Conservation (phyloP, 257 asterid genomes). For the Striga asiatica region DNA sequence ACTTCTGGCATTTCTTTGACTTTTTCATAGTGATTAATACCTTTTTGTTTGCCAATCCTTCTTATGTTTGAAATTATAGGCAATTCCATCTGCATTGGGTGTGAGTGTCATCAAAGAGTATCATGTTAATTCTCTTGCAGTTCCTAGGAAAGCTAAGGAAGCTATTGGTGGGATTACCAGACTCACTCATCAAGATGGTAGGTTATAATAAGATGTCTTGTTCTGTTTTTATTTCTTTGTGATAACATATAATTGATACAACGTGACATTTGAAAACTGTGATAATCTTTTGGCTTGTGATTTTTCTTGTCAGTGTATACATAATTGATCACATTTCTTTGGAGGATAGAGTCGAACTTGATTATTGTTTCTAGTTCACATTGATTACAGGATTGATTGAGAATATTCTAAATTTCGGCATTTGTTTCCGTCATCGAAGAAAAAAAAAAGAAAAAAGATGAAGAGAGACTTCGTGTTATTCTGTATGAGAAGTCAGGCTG, state of each 20-base stretch:
- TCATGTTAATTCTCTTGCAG: slow-evolving; percentile 97
- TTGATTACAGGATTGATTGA: neutral
- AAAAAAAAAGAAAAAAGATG: no score
- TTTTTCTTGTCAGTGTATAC: neutral
- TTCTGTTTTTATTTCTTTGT: no score
- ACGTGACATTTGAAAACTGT: neutral
- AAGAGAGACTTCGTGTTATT: no score
- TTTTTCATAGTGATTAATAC: neutral
- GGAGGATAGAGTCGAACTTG: slow-evolving; percentile 1
- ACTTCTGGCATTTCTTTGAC: neutral
- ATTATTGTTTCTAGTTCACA: neutral
- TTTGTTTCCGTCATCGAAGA: neutral
- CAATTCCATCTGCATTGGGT: slow-evolving; percentile 88
- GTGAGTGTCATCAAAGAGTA: slow-evolving; percentile 76
- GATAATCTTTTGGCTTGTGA: slow-evolving; percentile 8
- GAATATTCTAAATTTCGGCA: neutral
- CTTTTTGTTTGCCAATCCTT: slow-evolving; percentile 4
- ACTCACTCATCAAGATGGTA: slow-evolving; percentile 91
- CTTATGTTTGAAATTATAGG: slow-evolving; percentile 34
- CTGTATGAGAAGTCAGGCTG: neutral
- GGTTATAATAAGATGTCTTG: no score
- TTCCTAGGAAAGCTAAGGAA: slow-evolving; percentile 98
- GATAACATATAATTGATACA: neutral
- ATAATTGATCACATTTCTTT: neutral
- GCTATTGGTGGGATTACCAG: slow-evolving; percentile 96